Evolutionary conservation across 352 stramenopile species (phyloP), one percentile per base, ranked within the genome.

Genomic region (Globisporangium alternatum): DNA sequence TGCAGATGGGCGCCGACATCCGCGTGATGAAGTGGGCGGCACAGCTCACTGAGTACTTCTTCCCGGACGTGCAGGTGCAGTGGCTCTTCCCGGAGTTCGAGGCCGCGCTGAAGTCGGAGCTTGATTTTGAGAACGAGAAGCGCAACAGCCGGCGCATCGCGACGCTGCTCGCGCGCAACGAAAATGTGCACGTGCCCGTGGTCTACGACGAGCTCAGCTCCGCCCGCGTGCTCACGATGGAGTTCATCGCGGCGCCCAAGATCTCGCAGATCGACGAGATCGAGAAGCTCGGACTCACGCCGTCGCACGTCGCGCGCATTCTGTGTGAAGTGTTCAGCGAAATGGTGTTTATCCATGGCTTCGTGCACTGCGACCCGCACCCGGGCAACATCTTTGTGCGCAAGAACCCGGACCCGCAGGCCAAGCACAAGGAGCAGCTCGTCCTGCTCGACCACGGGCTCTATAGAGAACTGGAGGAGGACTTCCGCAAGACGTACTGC

Each of bases 71-170:
- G 17, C 94, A 96, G 30, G 71, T 94, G 56, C 78, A 83, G 55
- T 99, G 97, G 97, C 90, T 99, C 21, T 94, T 96, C 22, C 95
- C 98, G 61, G 97, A 99, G 79, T 97, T 99, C 62, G 87, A 97
- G 54, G 72, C 68, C 10, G 81, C 84, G 19, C 74, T 97, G 37
- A 41, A 66, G 4, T 76, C 82, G 4, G 90, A 95, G 77, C 71
- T 97, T 35, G 75, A 96, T 60, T 97, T 97, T 66, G 75, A 83
- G 17, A 89, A 88, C 25, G 89, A 97, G 58, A 95, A 92, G 51
- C 57, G 70, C 44, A 97, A 96, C 54, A 94, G 77, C 57, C 69
- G 82, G 5, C 84, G 84, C 15, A 88, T 92, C 60, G 72, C 76
- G 13, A 48, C 63, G 17, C 82, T 80, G n/a, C 70, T 97, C 2